These are phyloP conservation scores for Neltuma alba DNA, from an alignment of 306 rosid species.

Conservation along the genomic window DNA sequence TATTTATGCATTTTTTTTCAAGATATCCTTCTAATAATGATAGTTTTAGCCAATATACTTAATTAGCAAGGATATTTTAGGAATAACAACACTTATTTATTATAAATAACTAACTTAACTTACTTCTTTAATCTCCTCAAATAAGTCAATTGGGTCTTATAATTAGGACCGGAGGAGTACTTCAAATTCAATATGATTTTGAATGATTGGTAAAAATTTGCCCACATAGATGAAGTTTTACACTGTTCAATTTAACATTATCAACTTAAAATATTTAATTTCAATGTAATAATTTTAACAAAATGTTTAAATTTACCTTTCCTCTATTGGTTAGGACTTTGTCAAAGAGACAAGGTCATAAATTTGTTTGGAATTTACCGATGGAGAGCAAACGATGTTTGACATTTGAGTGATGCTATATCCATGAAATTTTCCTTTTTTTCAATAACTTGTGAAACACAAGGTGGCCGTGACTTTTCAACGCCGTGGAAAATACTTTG, in stretches of 20 bases:
- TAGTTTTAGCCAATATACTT: too few relatives aligned
- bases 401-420: not conserved
- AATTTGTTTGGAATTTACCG: not conserved
- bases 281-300: not conserved
- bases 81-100: too few relatives aligned
- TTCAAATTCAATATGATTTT: not conserved
- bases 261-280: not conserved
- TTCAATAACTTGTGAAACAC: too few relatives aligned
- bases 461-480: not conserved
- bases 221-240: too few relatives aligned
- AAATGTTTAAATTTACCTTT: not conserved
- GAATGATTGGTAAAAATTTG: not conserved
- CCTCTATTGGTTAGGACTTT: not conserved
- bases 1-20: too few relatives aligned
- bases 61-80: too few relatives aligned
- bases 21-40: too few relatives aligned
- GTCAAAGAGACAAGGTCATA: not conserved
- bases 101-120: too few relatives aligned
- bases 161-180: too few relatives aligned
- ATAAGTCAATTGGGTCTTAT: too few relatives aligned
- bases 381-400: not conserved
- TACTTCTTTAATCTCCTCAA: too few relatives aligned
- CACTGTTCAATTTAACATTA: not conserved
- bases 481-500: not conserved
- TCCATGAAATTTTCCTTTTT: not conserved